Evolutionary conservation across 805 yeast genomes (phyloP), one percentile per base, ranked within the genome.

Genomic region (Clavispora asparagi): DNA sequence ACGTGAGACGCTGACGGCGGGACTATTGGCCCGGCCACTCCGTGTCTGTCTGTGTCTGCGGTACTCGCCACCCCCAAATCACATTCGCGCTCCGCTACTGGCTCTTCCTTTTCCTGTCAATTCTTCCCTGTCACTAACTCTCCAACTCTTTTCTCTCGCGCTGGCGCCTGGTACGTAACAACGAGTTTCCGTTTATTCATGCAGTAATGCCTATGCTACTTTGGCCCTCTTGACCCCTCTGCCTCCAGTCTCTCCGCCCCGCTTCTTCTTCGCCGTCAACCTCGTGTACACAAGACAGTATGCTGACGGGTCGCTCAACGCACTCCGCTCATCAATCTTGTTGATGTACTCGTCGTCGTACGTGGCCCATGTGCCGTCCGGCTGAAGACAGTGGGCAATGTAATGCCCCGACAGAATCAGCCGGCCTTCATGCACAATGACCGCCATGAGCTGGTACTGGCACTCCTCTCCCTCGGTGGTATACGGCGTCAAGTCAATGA

Each of bases 331-430:
- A 31, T 83, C 74, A 44, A 87, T 82, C 48, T 73, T 74, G 58
- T 87, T 85, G 54, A 88, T 82, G 58, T 84, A 81, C 58, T 94
- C 99, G 62, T 94, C 99, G 62, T 94, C 98, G 64, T 92, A 94
- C 9, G 89, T 83, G 27, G 89, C 83, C 99, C 98, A 94, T 1
- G 85, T 68, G 1, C 90, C 92, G 65, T 87, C 94, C 1, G 97
- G 96, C 65, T 91, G 97, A 51, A 85, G 79, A 61, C 96, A 87
- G 61, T 87, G 89, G 0, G 96, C 87, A 48, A 90, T 79, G 60
- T 94, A 94, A 65, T 94, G 99, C 4, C 99, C 99, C 3, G 94
- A 83, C 39, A 90, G 82, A 12, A 91, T 83, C 1, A 96, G 86
- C 52, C 98, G 75, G 36, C 99, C 99, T 58, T 88, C 96, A 61